These are phyloP conservation scores for Rhodocollybia butyracea DNA, from an alignment of 768 basidiomycete species.

Conservation along the genomic window DNA sequence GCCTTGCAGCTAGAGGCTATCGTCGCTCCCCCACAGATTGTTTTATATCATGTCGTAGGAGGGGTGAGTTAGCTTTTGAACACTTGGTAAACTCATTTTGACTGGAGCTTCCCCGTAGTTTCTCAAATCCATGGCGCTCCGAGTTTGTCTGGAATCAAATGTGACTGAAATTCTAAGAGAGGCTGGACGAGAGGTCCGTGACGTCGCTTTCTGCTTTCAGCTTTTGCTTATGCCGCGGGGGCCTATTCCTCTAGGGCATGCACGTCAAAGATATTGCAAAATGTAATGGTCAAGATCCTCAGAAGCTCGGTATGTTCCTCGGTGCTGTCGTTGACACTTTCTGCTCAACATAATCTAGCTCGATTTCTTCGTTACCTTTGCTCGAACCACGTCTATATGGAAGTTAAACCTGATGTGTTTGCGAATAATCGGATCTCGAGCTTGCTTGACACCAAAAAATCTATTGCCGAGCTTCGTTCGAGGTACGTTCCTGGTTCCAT, in stretches of 20 bases:
- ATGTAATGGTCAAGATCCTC: conserved; percentile 22
- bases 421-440: conserved; percentile 36
- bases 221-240: background rate
- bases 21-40: conserved; percentile 22
- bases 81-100: background rate
- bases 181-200: conserved; percentile 29
- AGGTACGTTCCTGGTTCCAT: conserved; percentile 2
- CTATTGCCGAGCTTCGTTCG: conserved; percentile 19
- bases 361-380: conserved; percentile 36
- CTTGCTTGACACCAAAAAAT: conserved; percentile 29
- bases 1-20: conserved; percentile 27
- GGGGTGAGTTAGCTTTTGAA: conserved; percentile 25
- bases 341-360: conserved; percentile 16
- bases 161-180: conserved; percentile 40
- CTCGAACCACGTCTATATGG: conserved; percentile 34
- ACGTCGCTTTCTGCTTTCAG: background rate
- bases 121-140: conserved; percentile 24
- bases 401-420: conserved; percentile 33
- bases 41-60: conserved; percentile 20
- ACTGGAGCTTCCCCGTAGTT: conserved; percentile 13
- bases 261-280: conserved; percentile 33
- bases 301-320: conserved; percentile 29
- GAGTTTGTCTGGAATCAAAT: conserved; percentile 28
- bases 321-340: background rate
- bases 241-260: conserved; percentile 19